A percentile compares a stretch with the other conserved stretches of the same genome.
Conservation (phyloP, 2,329 filamentous ascomycete genomes). For the Exutisphaerella laricina region DNA sequence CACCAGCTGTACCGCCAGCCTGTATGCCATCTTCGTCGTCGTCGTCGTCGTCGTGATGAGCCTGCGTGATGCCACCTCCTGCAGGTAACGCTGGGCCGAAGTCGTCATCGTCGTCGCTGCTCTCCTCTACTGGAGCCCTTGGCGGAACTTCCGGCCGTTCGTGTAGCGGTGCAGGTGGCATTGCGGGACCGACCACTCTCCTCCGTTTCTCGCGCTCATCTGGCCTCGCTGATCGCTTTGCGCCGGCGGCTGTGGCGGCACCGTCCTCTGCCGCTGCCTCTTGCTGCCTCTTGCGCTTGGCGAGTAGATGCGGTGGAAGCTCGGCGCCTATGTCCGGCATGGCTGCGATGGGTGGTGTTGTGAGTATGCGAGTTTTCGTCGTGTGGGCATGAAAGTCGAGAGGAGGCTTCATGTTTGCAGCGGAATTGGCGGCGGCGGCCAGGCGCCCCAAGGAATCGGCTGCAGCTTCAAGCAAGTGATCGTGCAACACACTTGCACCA, state of each 20-base stretch:
- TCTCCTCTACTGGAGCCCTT: conserved; percentile 26
- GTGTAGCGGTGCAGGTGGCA: conserved; percentile 47
- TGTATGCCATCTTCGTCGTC: conserved; percentile 27
- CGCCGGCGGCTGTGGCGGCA: conserved; percentile 36
- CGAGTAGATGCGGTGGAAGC: conserved; percentile 59
- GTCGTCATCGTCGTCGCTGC: conserved; percentile 37
- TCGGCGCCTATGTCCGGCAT: conserved; percentile 68
- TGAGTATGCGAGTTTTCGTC: background rate
- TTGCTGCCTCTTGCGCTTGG: conserved; percentile 47
- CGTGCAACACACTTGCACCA: too few relatives aligned
- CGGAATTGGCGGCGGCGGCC: too few relatives aligned
- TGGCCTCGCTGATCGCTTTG: conserved; percentile 34
- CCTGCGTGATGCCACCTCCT: conserved; percentile 9
- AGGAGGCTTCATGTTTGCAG: too few relatives aligned
- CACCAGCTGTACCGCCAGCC: conserved; percentile 19
- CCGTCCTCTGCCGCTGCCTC: conserved; percentile 36
- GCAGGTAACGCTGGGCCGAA: conserved; percentile 43
- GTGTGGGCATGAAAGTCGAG: background rate
- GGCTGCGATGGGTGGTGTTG: conserved; percentile 1
- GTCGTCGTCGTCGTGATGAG: conserved; percentile 21
- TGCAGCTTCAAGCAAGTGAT: too few relatives aligned
- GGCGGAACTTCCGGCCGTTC: conserved; percentile 41
- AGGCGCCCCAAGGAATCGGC: too few relatives aligned
- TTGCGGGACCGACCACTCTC: conserved; percentile 51
- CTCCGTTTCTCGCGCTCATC: conserved; percentile 46